A percentile compares a stretch with the other conserved stretches of the same genome.
Evolutionary conservation across 2,329 filamentous ascomycete genomes (phyloP).

Genomic region (Nigrospora oryzae): DNA sequence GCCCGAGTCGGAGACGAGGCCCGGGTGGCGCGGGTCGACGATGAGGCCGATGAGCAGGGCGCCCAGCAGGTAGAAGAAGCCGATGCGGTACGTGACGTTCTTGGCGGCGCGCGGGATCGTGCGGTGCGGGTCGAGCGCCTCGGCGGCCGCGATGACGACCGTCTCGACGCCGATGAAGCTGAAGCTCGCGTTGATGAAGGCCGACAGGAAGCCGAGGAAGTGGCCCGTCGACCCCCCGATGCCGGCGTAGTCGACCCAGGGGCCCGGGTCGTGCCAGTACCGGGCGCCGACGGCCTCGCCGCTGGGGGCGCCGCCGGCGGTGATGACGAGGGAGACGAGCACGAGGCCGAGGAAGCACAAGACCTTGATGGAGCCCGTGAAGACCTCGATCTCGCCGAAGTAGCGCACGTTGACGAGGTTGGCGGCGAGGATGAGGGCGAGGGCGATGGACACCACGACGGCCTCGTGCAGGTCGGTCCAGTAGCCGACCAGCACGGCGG

Average conservation of each 20-base stretch:
- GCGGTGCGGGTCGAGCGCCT: conserved; percentile 26
- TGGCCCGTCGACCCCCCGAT: conserved; percentile 20
- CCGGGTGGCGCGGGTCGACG: conserved; percentile 3
- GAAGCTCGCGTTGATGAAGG: conserved; percentile 21
- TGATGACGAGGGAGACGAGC: conserved; percentile 38
- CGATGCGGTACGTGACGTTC: conserved; percentile 7
- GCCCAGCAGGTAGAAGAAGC: conserved; percentile 10
- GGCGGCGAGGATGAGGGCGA: conserved; percentile 4
- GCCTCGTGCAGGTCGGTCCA: conserved; percentile 11
- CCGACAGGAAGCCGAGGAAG: conserved; percentile 29
- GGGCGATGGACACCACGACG: conserved; percentile 19
- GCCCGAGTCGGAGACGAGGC: conserved; percentile 6
- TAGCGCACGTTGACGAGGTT: conserved; percentile 5
- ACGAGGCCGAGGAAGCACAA: conserved; percentile 38
- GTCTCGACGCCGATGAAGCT: conserved; percentile 23
- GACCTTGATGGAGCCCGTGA: conserved; percentile 7
- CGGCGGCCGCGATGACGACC: conserved; percentile 27
- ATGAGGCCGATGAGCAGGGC: conserved; percentile 7
- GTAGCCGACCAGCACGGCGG: conserved; percentile 15
- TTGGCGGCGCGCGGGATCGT: conserved; percentile 24
- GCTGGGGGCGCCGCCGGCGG: conserved; percentile 39
- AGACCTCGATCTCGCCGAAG: conserved; percentile 8
- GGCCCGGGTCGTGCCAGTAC: conserved; percentile 41
- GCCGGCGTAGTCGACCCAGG: conserved; percentile 34
- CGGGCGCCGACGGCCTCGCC: conserved; percentile 40